Evolutionary conservation across 1,284 basidiomycete species (phyloP).

Genomic region (Heliocybe sulcata): DNA sequence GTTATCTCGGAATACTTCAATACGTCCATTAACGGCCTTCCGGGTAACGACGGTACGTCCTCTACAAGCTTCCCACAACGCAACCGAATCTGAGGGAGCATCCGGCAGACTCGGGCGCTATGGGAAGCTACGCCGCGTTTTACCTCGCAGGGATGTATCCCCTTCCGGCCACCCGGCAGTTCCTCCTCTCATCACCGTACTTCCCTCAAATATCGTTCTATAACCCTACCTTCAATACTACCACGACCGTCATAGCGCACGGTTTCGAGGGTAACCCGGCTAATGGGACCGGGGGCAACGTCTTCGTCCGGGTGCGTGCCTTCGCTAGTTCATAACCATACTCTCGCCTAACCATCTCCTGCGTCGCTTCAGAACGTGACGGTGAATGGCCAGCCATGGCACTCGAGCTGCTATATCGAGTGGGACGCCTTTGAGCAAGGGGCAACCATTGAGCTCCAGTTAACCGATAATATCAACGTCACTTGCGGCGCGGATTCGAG

Average conservation of each 20-base stretch:
- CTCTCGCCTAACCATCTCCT: too few species aligned
- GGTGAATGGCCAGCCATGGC: constrained; percentile 46
- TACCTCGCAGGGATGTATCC: constrained; percentile 56
- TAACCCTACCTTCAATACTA: constrained; percentile 48
- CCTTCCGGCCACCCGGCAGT: constrained; percentile 50
- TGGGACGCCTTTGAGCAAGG: constrained; percentile 52
- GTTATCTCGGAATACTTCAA: constrained; percentile 49
- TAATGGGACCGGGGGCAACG: constrained; percentile 40
- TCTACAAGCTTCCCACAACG: not conserved
- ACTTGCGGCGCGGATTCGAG: constrained; percentile 37
- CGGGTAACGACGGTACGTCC: constrained; percentile 50
- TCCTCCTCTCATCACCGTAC: constrained; percentile 54
- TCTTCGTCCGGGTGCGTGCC: constrained; percentile 47
- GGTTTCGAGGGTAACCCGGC: constrained; percentile 46
- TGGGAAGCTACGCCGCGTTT: constrained; percentile 62
- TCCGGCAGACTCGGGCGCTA: constrained; percentile 38
- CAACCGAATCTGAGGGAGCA: not conserved
- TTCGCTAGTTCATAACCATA: too few species aligned
- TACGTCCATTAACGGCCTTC: constrained; percentile 44
- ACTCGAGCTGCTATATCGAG: constrained; percentile 54
- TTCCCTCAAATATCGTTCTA: constrained; percentile 53
- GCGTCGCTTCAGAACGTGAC: constrained; percentile 42
- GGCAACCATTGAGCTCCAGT: constrained; percentile 38
- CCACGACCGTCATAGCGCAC: constrained; percentile 44
- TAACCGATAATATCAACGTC: constrained; percentile 43